These are phyloP conservation scores for Beauveria brongniartii DNA, from an alignment of 2,329 filamentous ascomycete species.

Conservation along the genomic window DNA sequence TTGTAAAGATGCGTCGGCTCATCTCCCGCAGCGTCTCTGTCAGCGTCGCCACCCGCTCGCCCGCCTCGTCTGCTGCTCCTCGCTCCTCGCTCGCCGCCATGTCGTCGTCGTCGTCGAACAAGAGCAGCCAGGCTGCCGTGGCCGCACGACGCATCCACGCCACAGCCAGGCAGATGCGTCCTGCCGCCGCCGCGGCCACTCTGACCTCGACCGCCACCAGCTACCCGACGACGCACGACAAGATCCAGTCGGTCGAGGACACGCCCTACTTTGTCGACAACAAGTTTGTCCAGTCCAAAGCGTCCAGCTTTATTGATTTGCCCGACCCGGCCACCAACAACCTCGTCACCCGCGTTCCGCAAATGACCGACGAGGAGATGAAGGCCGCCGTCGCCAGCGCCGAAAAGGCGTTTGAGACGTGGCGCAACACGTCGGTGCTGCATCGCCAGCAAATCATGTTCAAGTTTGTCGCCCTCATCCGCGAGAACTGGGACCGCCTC, in stretches of 20 bases:
- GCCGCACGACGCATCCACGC: slow-evolving; percentile 48
- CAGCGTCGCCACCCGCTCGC: slow-evolving; percentile 23
- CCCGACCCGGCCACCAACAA: slow-evolving; percentile 81
- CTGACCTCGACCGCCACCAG: slow-evolving; percentile 47
- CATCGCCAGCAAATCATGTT: slow-evolving; percentile 80
- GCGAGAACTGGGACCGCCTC: slow-evolving; percentile 77
- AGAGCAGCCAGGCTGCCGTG: slow-evolving; percentile 24
- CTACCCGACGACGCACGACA: slow-evolving; percentile 66
- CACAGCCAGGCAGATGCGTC: slow-evolving; percentile 46
- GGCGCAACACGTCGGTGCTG: slow-evolving; percentile 65
- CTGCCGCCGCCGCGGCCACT: slow-evolving; percentile 38
- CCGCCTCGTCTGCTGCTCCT: slow-evolving; percentile 19
- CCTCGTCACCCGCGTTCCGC: slow-evolving; percentile 73
- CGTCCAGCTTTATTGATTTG: slow-evolving; percentile 69
- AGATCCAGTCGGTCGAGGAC: slow-evolving; percentile 57
- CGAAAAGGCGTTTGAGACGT: slow-evolving; percentile 64
- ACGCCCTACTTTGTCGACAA: slow-evolving; percentile 81
- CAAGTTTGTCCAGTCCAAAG: slow-evolving; percentile 59
- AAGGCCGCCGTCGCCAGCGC: slow-evolving; percentile 68
- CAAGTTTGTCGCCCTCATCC: slow-evolving; percentile 70
- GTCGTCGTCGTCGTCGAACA: slow-evolving; percentile 19
- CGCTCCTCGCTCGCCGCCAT: slow-evolving; percentile 18
- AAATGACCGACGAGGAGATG: slow-evolving; percentile 72
- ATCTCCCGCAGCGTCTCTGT: slow-evolving; percentile 12
- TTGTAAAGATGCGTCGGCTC: slow-evolving; percentile 12